Base-by-base conservation (phyloP, 169 alveolate genomes). In the Miamiensis avidus region DNA sequence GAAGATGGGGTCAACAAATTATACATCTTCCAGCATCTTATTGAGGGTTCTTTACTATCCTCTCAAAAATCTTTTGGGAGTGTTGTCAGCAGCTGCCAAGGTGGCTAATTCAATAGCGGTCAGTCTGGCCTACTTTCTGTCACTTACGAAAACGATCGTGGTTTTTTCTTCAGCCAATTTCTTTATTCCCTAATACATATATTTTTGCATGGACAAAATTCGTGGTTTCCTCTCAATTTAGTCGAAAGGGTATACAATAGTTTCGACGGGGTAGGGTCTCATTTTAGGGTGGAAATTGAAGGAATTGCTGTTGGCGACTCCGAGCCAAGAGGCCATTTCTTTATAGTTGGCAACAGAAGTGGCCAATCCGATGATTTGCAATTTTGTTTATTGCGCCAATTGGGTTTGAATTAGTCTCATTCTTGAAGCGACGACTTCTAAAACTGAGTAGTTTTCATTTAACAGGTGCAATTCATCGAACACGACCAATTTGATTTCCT, bases 401-500 rank as follows among this genome's bases (percentile, higher is more conserved):
- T 96, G 89, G 77, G 97, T 96, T 15, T 98, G 92, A 87, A 98
- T 96, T 89, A 95, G 97, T 90, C 99, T 94, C 97, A 98, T 97
- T 82, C 99, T 96, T 74, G 99, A 95, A 30, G 98, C 99, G 20
- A 98, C 91, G 29, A 98, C 99, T 82, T 98, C 99, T 82, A 97
- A 92, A 31, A 92, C 92, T 6, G 98, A 95, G 25, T 98, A 98
- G 69, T 91, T 90, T 49, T 31, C 91, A 49, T 95, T 94, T 77
- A 98, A 87, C 84, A 98, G 83, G 82, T 99, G 99, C 78, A 99
- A 94, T 84, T 98, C 99, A 90, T 99, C 99, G 75, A 97, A 98
- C 64, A 99, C 94, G 77, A 98, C 95, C 79, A 99, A 91, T 75
- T 92, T 85, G 4, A 90, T 95, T 74, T 91, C 88, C 32, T 81